A percentile compares a stretch with the other conserved stretches of the same genome.
phyloP scores from a whole-genome alignment of 129 eudicot genomes.

The Silybum marianum region DNA sequence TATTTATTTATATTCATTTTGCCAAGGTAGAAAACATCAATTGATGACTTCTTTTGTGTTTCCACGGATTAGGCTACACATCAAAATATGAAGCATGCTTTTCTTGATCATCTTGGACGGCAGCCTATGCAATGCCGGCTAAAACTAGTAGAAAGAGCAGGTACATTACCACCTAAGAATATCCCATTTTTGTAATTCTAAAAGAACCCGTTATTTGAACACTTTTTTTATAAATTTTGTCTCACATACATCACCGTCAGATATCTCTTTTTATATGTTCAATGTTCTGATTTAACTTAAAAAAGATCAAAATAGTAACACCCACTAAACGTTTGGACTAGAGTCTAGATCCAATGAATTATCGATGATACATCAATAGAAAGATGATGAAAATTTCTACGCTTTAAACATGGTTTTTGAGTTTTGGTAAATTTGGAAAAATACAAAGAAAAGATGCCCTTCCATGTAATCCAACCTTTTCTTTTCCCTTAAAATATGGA shows the following conservation, averaged over 20 bases:
- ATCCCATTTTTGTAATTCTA: neutral
- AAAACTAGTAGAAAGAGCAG: conserved; percentile 1
- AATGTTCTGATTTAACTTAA: neutral
- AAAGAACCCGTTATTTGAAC: neutral
- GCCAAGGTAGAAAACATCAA: neutral
- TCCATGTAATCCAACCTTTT: conserved; percentile 22
- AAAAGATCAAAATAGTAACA: neutral
- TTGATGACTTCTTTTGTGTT: neutral
- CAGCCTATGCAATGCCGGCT: conserved; percentile 10
- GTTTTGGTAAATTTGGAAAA: neutral
- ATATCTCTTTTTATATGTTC: neutral
- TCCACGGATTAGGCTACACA: neutral
- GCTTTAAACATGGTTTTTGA: neutral
- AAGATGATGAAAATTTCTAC: neutral
- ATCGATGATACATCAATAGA: neutral
- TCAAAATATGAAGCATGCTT: neutral
- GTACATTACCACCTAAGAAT: neutral
- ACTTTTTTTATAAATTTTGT: neutral
- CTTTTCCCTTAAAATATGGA: neutral
- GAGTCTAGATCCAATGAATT: neutral
- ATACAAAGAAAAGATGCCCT: conserved; percentile 16
- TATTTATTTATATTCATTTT: neutral
- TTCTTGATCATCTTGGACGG: conserved; percentile 7
- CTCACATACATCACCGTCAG: neutral
- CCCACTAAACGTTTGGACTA: neutral